Conservation (phyloP, 768 basidiomycete genomes). For the Lactarius sanguifluus region DNA sequence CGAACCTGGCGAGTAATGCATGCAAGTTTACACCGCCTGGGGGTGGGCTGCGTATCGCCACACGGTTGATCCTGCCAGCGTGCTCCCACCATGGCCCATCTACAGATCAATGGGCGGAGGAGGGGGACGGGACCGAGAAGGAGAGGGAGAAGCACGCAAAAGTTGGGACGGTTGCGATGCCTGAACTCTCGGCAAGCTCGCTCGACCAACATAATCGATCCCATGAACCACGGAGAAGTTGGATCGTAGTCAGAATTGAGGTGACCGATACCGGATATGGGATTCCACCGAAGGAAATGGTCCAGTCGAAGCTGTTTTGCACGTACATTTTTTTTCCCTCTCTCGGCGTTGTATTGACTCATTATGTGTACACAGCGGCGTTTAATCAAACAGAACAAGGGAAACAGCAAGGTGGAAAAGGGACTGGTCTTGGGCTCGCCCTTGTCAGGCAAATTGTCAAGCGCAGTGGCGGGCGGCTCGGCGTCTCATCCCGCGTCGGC, state of each 20-base stretch:
- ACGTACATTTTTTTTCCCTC: slow-evolving; percentile 32
- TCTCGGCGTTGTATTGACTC: not conserved
- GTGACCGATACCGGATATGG: slow-evolving; percentile 75
- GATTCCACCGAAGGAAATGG: slow-evolving; percentile 63
- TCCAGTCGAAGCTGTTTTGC: slow-evolving; percentile 71
- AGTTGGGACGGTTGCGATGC: not conserved
- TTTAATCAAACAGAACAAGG: slow-evolving; percentile 81
- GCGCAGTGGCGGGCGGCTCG: slow-evolving; percentile 49
- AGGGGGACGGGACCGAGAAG: not conserved
- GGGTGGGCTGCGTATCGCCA: slow-evolving; percentile 65
- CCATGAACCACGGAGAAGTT: slow-evolving; percentile 49
- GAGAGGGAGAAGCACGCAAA: not conserved
- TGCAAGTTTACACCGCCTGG: slow-evolving; percentile 77
- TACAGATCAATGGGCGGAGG: slow-evolving; percentile 1
- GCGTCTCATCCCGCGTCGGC: slow-evolving; percentile 44
- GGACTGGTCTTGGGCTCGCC: slow-evolving; percentile 53
- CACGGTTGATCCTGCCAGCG: slow-evolving; percentile 51
- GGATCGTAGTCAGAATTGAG: slow-evolving; percentile 82
- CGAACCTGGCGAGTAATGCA: slow-evolving; percentile 82
- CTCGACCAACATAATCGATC: slow-evolving; percentile 53
- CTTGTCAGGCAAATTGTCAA: slow-evolving; percentile 55
- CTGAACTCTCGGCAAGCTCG: slow-evolving; percentile 34
- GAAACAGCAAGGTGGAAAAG: slow-evolving; percentile 60
- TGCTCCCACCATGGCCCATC: slow-evolving; percentile 18
- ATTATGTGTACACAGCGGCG: slow-evolving; percentile 45